A percentile compares a stretch with the other conserved stretches of the same genome.
Evolutionary conservation across 2,329 filamentous ascomycete genomes (phyloP).

Genomic region (Neonectria sp.): DNA sequence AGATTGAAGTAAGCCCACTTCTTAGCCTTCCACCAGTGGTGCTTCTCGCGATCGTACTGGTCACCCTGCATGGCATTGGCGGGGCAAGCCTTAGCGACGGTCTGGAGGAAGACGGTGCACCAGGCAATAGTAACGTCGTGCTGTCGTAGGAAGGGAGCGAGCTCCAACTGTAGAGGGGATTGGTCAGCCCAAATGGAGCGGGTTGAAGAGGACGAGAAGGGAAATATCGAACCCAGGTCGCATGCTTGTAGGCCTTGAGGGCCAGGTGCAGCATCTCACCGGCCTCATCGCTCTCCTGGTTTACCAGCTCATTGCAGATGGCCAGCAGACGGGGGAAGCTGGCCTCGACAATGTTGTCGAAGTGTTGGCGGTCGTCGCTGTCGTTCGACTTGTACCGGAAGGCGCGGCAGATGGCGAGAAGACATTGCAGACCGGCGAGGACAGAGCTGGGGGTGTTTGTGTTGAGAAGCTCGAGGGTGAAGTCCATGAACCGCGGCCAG

Average conservation of each 20-base stretch:
- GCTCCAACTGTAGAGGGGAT: constrained; percentile 78
- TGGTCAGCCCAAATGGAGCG: constrained; percentile 44
- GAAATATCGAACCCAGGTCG: constrained; percentile 80
- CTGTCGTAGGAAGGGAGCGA: constrained; percentile 82
- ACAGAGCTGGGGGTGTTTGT: constrained; percentile 89
- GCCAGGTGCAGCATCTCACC: constrained; percentile 97
- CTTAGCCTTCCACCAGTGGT: constrained; percentile 99
- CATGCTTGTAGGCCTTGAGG: constrained; percentile 98
- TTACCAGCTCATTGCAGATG: constrained; percentile 90
- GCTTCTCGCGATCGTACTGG: constrained; percentile 87
- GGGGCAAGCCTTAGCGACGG: constrained; percentile 88
- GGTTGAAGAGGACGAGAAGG: background rate
- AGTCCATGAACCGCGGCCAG: constrained; percentile 96
- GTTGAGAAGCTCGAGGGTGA: constrained; percentile 90
- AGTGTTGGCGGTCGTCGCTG: constrained; percentile 83
- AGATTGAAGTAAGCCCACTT: constrained; percentile 99
- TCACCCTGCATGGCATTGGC: constrained; percentile 87
- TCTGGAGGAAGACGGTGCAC: constrained; percentile 95
- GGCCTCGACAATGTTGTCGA: constrained; percentile 93
- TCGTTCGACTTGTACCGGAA: constrained; percentile 92
- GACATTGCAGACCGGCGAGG: constrained; percentile 92
- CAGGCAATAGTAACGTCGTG: constrained; percentile 91
- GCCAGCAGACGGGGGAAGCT: constrained; percentile 90
- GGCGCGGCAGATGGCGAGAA: constrained; percentile 94
- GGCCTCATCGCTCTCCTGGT: constrained; percentile 93